A percentile compares a stretch with the other conserved stretches of the same genome.
Evolutionary conservation across 2,329 filamentous ascomycete genomes (phyloP).

Genomic region (Pseudogymnoascus verrucosus): DNA sequence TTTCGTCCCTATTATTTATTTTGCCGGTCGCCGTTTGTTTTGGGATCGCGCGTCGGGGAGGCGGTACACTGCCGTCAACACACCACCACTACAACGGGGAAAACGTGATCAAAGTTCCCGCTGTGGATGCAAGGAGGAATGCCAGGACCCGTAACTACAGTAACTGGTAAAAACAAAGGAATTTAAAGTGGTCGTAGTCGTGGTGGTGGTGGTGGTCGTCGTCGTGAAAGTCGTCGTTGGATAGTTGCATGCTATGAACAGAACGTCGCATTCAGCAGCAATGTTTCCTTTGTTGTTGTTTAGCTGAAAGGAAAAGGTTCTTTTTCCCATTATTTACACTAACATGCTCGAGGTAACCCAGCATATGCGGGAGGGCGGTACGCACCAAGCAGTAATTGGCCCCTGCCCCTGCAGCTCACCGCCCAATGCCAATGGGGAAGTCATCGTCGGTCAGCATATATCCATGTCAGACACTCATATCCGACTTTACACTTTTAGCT

Average conservation of each 20-base stretch:
- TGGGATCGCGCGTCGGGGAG: constrained; percentile 7
- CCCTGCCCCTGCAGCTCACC: constrained; percentile 6
- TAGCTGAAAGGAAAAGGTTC: not conserved
- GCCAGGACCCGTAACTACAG: not conserved
- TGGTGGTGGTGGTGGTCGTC: not conserved
- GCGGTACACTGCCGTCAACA: constrained; percentile 5
- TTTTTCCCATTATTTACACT: constrained; percentile 3
- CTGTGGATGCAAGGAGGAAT: not conserved
- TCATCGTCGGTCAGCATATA: constrained; percentile 1
- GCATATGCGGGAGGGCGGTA: constrained; percentile 1
- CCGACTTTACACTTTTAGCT: not conserved
- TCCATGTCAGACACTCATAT: not conserved
- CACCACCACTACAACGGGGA: constrained; percentile 4
- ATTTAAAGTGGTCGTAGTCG: not conserved
- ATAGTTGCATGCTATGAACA: not conserved
- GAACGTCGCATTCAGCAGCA: not conserved
- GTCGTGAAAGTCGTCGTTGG: not conserved
- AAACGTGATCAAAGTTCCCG: constrained; percentile 1
- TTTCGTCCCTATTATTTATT: constrained; percentile 9
- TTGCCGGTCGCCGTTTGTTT: constrained; percentile 6
- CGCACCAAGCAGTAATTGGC: constrained; percentile 7
- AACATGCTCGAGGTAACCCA: constrained; percentile 2
- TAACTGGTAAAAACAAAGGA: constrained; percentile 1
- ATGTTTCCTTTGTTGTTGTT: not conserved
- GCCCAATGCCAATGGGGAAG: not conserved